A percentile compares a stretch with the other conserved stretches of the same genome.
These are phyloP conservation scores for Exophiala viscosa DNA, from an alignment of 2,329 filamentous ascomycete species.

Conservation along the genomic window DNA sequence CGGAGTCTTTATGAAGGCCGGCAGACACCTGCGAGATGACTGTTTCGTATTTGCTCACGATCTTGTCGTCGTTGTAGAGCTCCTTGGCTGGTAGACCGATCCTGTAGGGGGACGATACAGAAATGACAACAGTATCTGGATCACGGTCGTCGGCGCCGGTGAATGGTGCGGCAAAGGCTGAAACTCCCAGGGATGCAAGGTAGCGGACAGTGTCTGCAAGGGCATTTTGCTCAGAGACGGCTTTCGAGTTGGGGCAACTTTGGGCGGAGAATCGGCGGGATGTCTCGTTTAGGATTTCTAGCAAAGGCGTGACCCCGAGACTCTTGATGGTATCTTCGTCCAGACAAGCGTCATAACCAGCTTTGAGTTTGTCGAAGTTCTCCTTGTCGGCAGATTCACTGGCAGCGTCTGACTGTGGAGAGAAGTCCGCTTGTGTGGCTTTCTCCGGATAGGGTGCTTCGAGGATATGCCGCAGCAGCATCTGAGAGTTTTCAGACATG, in stretches of 20 bases:
- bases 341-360: conserved; percentile 63
- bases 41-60: conserved; percentile 50
- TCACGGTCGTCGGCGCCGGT: conserved; percentile 51
- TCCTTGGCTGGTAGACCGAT: conserved; percentile 62
- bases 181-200: conserved; percentile 37
- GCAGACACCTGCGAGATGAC: conserved; percentile 42
- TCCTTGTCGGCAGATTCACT: conserved; percentile 36
- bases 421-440: conserved; percentile 20
- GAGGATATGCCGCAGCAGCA: conserved; percentile 59
- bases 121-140: conserved; percentile 52
- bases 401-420: conserved; percentile 11
- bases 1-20: conserved; percentile 34
- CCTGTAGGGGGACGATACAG: conserved; percentile 40
- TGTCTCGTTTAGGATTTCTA: conserved; percentile 51
- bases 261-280: conserved; percentile 38
- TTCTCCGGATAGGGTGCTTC: conserved; percentile 51
- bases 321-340: conserved; percentile 57
- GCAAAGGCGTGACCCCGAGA: conserved; percentile 55
- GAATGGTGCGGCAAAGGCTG: conserved; percentile 33
- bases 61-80: conserved; percentile 55
- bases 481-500: conserved; percentile 59
- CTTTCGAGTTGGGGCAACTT: conserved; percentile 26
- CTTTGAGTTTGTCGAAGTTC: conserved; percentile 65
- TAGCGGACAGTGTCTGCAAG: conserved; percentile 38
- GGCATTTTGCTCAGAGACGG: conserved; percentile 23